Conservation (phyloP, 176 grass and related monocot genomes). For the Pontederia paniculata region DNA sequence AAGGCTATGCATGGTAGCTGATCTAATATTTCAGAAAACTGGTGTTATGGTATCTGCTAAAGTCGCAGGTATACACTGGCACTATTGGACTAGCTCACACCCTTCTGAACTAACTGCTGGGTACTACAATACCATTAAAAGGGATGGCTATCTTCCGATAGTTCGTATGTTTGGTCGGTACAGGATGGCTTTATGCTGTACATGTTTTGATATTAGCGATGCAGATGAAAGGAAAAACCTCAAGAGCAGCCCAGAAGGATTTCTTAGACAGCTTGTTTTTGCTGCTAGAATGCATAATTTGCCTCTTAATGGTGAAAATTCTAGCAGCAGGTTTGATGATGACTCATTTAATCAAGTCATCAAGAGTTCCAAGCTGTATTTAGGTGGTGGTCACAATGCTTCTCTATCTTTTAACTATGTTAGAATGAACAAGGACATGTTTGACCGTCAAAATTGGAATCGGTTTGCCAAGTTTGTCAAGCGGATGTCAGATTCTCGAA, state of each 20-base stretch:
- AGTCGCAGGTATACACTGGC: constrained; percentile 58
- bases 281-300: constrained; percentile 47
- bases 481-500: constrained; percentile 57
- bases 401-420: constrained; percentile 78
- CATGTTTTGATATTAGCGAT: constrained; percentile 52
- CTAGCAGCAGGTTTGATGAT: constrained; percentile 37
- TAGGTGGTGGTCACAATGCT: constrained; percentile 28
- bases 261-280: constrained; percentile 42
- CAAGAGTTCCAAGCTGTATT: constrained; percentile 55
- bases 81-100: constrained; percentile 46
- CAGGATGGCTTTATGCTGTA: constrained; percentile 38
- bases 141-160: constrained; percentile 70
- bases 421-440: constrained; percentile 64
- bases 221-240: constrained; percentile 22
- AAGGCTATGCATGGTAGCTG: constrained; percentile 46
- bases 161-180: constrained; percentile 52
- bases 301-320: constrained; percentile 56
- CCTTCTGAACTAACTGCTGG: constrained; percentile 67
- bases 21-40: constrained; percentile 38
- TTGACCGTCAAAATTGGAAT: constrained; percentile 53
- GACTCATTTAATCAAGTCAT: constrained; percentile 48
- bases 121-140: constrained; percentile 61
- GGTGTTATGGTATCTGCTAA: constrained; percentile 51
- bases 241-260: constrained; percentile 59
- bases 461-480: constrained; percentile 59